Base-by-base conservation (phyloP, 2,329 filamentous ascomycete genomes). In the Alternaria gansuensis region DNA sequence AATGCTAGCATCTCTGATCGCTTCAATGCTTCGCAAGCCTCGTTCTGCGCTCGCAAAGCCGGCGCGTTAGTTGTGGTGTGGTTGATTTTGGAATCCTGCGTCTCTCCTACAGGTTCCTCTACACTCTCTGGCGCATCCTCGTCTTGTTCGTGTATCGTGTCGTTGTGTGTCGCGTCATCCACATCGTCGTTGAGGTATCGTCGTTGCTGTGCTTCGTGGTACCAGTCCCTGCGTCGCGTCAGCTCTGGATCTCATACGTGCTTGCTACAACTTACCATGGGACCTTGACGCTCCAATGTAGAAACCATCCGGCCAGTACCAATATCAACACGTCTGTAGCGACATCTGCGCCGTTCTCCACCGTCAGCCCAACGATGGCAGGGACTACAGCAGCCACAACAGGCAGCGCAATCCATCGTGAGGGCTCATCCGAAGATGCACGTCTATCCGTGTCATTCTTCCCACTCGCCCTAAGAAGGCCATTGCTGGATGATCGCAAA, bases 221-320 rank as follows among this genome's bases (percentile, higher is more conserved):
- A 85, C 83, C 83, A 85, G 54, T 84, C 80, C 80, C 80, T 82
- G 44, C 36, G 2, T 14, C 21, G 13, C 17, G 43, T 66, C 29
- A 70, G 61, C 53, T 40, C 50, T 29, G 51, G 29, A 6, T 1
- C 14, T 33, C 17, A 9, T 33, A 21, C 4, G 6, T 29, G 26
- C 28, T 44, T 31, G 28, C 7, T 37, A 13, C 37, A 52, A 55
- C 68, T 74, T 81, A 93, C 93, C 94, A 98, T 68, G 94, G 94
- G 66, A 95, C 83, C 55, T 92, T 89, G 41, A 97, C 90, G 48
- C 91, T 93, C 92, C 93, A 97, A 75, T 97, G 93, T 62, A 98
- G 82, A 71, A 97, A 96, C 43, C 97, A 85, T 4, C 90, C 91
- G 2, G 91, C 91, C 61, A 98, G 78, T 3, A 85, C 87, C 31